phyloP scores from a whole-genome alignment of 2,329 filamentous ascomycete genomes.

The Cordyceps cicadae region DNA sequence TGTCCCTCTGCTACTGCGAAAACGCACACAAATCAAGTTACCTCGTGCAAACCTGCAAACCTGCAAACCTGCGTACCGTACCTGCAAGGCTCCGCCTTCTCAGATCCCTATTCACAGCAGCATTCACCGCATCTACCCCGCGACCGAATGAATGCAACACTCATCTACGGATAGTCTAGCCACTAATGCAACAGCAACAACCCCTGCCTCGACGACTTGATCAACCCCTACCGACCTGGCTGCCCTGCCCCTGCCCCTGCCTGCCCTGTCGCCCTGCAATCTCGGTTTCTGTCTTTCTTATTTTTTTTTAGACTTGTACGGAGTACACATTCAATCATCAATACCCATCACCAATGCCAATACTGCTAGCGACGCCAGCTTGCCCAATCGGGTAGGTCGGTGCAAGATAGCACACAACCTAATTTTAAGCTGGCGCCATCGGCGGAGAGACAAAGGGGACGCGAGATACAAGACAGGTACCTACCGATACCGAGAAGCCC shows the following conservation, averaged over 20 bases:
- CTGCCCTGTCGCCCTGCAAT: background rate
- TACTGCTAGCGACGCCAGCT: background rate
- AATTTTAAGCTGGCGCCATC: background rate
- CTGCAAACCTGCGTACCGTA: too few species aligned
- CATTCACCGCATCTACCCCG: background rate
- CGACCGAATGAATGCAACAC: too few species aligned
- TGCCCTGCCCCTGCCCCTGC: too few species aligned
- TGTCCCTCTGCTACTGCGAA: background rate
- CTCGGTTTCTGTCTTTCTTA: too few species aligned
- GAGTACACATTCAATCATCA: too few species aligned
- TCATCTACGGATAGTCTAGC: too few species aligned
- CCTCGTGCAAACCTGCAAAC: too few species aligned
- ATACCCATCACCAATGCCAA: background rate
- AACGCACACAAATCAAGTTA: background rate
- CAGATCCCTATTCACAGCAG: background rate
- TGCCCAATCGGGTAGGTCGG: slow-evolving; percentile 5
- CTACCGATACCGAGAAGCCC: background rate
- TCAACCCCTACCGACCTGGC: too few species aligned
- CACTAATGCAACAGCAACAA: too few species aligned
- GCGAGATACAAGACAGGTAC: background rate
- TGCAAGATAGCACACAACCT: background rate
- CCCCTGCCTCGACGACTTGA: too few species aligned
- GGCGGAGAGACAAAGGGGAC: background rate
- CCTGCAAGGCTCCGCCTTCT: background rate
- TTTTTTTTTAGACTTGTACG: too few species aligned